Conservation (phyloP, 139 green algal genomes). For the Closterium sp. region DNA sequence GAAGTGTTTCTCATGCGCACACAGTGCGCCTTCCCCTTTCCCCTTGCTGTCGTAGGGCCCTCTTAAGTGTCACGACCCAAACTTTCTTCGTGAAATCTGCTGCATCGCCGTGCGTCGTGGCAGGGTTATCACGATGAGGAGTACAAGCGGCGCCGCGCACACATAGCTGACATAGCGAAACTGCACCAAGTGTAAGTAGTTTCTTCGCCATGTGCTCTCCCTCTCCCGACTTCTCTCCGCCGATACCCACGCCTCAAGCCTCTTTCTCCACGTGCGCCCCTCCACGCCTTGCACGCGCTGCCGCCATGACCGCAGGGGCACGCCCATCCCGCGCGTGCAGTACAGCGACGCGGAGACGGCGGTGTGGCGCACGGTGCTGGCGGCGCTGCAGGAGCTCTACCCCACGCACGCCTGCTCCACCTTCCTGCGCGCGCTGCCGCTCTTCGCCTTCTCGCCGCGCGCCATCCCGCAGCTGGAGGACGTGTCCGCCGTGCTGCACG, state of each 20-base stretch:
- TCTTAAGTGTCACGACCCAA: too few species aligned
- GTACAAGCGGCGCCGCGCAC: slow-evolving; percentile 73
- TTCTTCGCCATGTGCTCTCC: neutral
- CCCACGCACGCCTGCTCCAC: slow-evolving; percentile 73
- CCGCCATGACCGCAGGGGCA: slow-evolving; percentile 41
- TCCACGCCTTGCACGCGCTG: neutral
- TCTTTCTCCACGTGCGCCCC: neutral
- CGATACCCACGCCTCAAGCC: neutral
- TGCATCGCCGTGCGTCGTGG: neutral
- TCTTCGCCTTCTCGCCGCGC: slow-evolving; percentile 71
- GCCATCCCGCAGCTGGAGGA: slow-evolving; percentile 80
- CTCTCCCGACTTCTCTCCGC: neutral
- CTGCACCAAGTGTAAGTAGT: slow-evolving; percentile 50
- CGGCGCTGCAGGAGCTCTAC: slow-evolving; percentile 69
- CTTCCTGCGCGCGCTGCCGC: slow-evolving; percentile 55
- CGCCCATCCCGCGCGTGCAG: slow-evolving; percentile 69
- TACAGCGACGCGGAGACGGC: slow-evolving; percentile 73
- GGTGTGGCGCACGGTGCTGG: slow-evolving; percentile 70
- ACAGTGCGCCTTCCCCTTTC: neutral
- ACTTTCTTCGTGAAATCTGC: too few species aligned
- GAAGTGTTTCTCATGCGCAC: neutral
- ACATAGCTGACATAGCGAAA: slow-evolving; percentile 69
- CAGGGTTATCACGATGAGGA: slow-evolving; percentile 67
- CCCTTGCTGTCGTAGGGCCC: neutral
- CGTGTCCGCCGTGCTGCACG: slow-evolving; percentile 61